Conservation (phyloP, 2,329 filamentous ascomycete genomes). For the Verticillium nubilum region DNA sequence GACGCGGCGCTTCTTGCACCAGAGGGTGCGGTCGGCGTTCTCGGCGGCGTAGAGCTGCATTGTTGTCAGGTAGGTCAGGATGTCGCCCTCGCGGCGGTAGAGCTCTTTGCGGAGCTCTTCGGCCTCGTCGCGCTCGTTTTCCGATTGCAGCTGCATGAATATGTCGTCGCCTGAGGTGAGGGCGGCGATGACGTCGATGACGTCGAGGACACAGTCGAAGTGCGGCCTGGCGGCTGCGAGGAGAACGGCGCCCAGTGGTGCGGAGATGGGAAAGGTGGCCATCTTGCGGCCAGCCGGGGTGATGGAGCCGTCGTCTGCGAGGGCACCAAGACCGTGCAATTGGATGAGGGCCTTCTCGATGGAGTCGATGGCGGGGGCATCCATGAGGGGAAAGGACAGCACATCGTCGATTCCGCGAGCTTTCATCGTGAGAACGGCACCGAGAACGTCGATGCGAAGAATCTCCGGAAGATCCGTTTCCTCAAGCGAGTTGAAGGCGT, state of each 20-base stretch:
- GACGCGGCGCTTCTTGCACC: slow-evolving; percentile 54
- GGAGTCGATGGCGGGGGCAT: slow-evolving; percentile 69
- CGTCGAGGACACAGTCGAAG: slow-evolving; percentile 69
- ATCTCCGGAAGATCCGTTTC: slow-evolving; percentile 84
- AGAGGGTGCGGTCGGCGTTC: slow-evolving; percentile 46
- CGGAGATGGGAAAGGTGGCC: slow-evolving; percentile 76
- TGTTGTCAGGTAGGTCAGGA: slow-evolving; percentile 59
- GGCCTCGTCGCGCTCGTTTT: slow-evolving; percentile 49
- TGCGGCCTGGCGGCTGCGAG: slow-evolving; percentile 69
- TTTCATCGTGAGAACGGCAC: slow-evolving; percentile 88
- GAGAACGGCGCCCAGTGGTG: slow-evolving; percentile 74
- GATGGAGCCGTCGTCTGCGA: slow-evolving; percentile 67
- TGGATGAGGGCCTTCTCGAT: slow-evolving; percentile 79
- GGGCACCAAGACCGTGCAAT: slow-evolving; percentile 70
- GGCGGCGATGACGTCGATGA: slow-evolving; percentile 74
- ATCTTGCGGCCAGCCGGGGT: slow-evolving; percentile 71
- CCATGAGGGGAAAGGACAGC: slow-evolving; percentile 77
- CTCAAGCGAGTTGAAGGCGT: slow-evolving; percentile 63
- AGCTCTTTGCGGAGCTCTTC: slow-evolving; percentile 51
- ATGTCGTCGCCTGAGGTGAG: slow-evolving; percentile 60
- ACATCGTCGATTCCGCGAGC: slow-evolving; percentile 81
- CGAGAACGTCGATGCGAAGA: slow-evolving; percentile 78
- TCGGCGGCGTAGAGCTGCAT: slow-evolving; percentile 57
- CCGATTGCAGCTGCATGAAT: slow-evolving; percentile 53
- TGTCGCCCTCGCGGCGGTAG: slow-evolving; percentile 56